Conservation (phyloP, 768 basidiomycete genomes). For the Crucibulum laeve region DNA sequence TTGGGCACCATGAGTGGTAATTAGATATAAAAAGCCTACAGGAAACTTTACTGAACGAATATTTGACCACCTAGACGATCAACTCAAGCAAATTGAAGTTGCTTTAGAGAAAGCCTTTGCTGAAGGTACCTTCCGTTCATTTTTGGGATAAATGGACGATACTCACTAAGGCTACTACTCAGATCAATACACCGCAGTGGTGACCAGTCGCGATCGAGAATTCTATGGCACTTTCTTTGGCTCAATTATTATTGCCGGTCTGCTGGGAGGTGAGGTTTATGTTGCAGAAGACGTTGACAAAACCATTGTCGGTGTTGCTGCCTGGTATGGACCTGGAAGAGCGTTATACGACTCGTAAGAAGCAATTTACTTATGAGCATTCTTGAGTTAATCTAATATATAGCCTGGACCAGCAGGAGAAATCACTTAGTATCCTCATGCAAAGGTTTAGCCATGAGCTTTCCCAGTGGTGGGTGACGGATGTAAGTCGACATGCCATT, state of each 20-base stretch:
- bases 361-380: not conserved
- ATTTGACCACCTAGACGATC: too few relatives aligned
- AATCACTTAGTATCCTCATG: not conserved
- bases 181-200: conserved; percentile 4
- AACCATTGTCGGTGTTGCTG: conserved; percentile 11
- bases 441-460: not conserved
- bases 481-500: not conserved
- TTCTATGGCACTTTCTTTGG: conserved; percentile 6
- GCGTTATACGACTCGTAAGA: conserved; percentile 8
- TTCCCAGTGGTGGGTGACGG: not conserved
- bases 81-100: not conserved
- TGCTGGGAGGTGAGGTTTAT: conserved; percentile 12
- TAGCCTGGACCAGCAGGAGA: not conserved
- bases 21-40: too few relatives aligned
- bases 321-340: conserved; percentile 10
- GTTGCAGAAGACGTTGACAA: conserved; percentile 9
- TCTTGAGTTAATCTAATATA: not conserved
- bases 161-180: not conserved
- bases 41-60: too few relatives aligned
- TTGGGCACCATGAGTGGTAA: too few relatives aligned
- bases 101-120: not conserved
- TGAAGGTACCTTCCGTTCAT: not conserved
- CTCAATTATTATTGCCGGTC: conserved; percentile 5
- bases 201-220: conserved; percentile 5
- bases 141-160: not conserved